These are phyloP conservation scores for Colletotrichum sp. DNA, from an alignment of 2,329 filamentous ascomycete species.

Conservation along the genomic window DNA sequence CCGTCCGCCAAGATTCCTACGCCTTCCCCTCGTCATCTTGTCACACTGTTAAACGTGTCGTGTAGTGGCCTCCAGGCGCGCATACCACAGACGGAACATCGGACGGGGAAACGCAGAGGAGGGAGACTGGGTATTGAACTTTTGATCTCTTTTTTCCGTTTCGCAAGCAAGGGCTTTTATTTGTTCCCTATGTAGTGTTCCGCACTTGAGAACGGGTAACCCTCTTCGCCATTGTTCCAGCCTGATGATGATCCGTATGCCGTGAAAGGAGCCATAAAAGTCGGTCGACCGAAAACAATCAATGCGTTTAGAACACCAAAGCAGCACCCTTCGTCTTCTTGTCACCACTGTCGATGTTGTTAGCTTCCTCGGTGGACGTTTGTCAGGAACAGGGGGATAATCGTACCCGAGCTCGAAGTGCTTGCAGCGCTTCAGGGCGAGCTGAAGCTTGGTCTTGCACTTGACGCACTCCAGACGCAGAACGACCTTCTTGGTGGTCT, in stretches of 20 bases:
- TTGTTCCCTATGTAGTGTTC: slow-evolving; percentile 50
- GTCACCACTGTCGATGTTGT: slow-evolving; percentile 77
- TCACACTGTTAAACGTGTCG: background rate
- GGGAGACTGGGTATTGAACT: slow-evolving; percentile 21
- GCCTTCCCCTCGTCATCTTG: slow-evolving; percentile 5
- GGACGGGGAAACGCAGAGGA: background rate
- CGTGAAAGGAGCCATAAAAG: slow-evolving; percentile 26
- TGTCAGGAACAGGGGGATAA: background rate
- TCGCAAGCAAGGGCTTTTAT: slow-evolving; percentile 34
- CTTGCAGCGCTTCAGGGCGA: slow-evolving; percentile 99
- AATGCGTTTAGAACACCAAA: slow-evolving; percentile 92
- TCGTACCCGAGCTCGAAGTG: slow-evolving; percentile 98
- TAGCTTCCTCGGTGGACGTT: background rate
- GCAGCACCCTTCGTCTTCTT: slow-evolving; percentile 99
- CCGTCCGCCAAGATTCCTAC: background rate
- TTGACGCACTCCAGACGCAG: slow-evolving; percentile 95
- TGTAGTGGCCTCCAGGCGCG: background rate
- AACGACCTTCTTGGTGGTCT: slow-evolving; percentile 99
- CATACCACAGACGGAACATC: background rate
- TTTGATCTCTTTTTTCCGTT: slow-evolving; percentile 20
- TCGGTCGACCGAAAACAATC: slow-evolving; percentile 29
- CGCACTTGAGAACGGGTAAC: slow-evolving; percentile 50
- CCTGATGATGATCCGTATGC: slow-evolving; percentile 27
- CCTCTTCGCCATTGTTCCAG: slow-evolving; percentile 53
- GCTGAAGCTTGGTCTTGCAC: slow-evolving; percentile 98